Base-by-base conservation (phyloP, 2,329 filamentous ascomycete species). In the Emmonsiellopsis sp. region DNA sequence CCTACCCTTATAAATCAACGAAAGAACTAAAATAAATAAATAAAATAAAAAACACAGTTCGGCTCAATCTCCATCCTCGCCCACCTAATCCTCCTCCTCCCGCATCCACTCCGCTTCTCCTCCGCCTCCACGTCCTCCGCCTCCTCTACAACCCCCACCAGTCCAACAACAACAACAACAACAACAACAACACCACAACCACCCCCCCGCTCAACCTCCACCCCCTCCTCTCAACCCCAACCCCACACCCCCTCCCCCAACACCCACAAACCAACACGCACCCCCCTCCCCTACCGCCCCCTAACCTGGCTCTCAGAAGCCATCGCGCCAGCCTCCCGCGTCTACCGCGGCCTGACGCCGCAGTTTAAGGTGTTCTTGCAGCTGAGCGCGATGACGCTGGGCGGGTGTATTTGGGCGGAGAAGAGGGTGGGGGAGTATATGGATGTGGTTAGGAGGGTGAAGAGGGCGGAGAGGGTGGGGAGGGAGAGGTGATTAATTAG, bases 321-420 rank as follows among this genome's bases (percentile, higher is more conserved):
- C 61, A 66, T 77, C 51, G 74, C 69, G 14, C 71, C 67, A 13
- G 59, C 61, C 6, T 68, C 68, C 42, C 71, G 65, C 32, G 57
- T 77, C 40, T 77, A 77, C 60, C 73, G 73, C 27, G 69, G 71
- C 5, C 59, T 77, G 54, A 77, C 74, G 11, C 65, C 71, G 44
- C 74, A 77, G 56, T 77, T 75, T 62, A 77, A 77, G 56, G 69
- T 75, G 32, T 76, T 74, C 57, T 58, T 77, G 37, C 74, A 77
- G 55, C 68, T 77, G 33, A 69, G 68, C 4, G 66, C 63, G 36
- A 75, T 76, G 73, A 76, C 69, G 5, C 61, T 76, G 47, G 74
- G 74, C 7, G 74, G 74, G 1, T 74, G 69, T 57, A 70, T 77
- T 46, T 76, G 73, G 66, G 74, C 74, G 2, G 74, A 77, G 63